These are phyloP conservation scores for Penstemon eatonii DNA, from an alignment of 257 asterid genomes.

Conservation along the genomic window DNA sequence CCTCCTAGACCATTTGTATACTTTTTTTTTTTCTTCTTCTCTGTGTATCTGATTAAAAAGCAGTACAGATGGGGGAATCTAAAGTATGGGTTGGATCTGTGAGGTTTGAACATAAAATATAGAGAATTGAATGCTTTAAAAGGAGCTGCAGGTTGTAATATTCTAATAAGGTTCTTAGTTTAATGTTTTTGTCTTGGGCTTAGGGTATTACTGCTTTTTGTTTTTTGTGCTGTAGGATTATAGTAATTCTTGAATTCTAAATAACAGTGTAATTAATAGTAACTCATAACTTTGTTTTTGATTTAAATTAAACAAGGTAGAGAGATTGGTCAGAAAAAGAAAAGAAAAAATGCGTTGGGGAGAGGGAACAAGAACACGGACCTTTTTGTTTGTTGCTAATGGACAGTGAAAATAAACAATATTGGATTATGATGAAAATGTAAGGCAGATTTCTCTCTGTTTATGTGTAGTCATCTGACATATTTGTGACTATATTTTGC, in stretches of 20 bases:
- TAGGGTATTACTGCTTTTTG: conserved; percentile 46
- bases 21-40: conserved; percentile 16
- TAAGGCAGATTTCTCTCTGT: conserved; percentile 14
- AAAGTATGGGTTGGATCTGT: conserved; percentile 62
- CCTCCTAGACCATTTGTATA: conserved; percentile 25
- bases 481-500: conserved; percentile 46
- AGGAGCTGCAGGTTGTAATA: conserved; percentile 61
- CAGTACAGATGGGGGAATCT: conserved; percentile 61
- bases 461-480: conserved; percentile 46
- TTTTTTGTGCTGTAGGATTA: conserved; percentile 57
- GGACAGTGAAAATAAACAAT: conserved; percentile 4
- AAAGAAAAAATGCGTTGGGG: conserved; percentile 47
- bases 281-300: conserved; percentile 1
- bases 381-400: conserved; percentile 31
- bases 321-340: conserved; percentile 42
- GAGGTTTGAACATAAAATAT: conserved; percentile 59
- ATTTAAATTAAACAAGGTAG: conserved; percentile 36
- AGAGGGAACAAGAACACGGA: conserved; percentile 31
- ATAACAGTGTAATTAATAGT: conserved; percentile 18
- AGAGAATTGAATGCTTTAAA: conserved; percentile 47
- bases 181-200: conserved; percentile 53
- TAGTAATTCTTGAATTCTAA: conserved; percentile 26
- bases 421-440: conserved; percentile 14
- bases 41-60: conserved; percentile 32
- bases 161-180: conserved; percentile 39